A percentile compares a stretch with the other conserved stretches of the same genome.
Conservation (phyloP, 441 rosid species). For the Metrosideros polymorpha region DNA sequence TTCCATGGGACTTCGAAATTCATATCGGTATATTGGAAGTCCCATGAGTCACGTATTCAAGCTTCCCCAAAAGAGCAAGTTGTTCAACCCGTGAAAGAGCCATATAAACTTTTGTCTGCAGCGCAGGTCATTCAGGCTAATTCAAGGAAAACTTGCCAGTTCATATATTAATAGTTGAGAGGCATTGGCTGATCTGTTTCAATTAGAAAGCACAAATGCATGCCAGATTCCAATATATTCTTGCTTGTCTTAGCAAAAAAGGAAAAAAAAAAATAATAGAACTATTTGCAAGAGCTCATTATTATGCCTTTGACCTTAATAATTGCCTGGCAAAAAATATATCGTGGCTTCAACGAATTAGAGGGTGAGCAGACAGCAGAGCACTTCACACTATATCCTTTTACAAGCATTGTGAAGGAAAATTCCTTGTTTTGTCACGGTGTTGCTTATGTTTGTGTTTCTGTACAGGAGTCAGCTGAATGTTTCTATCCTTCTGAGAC, state of each 20-base stretch:
- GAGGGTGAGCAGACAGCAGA: background rate
- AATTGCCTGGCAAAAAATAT: background rate
- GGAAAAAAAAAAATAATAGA: background rate
- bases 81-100: background rate
- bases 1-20: background rate
- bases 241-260: background rate
- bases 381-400: too few relatives aligned
- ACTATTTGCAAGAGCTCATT: background rate
- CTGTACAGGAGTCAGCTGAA: background rate
- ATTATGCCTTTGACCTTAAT: background rate
- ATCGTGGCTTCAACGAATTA: background rate
- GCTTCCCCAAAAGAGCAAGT: background rate
- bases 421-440: background rate
- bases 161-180: background rate
- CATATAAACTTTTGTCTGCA: background rate
- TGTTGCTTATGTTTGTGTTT: background rate
- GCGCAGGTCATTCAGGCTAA: background rate
- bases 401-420: too few relatives aligned
- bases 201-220: background rate
- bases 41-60: background rate
- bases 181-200: background rate
- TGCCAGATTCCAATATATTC: background rate
- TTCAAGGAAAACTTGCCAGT: background rate
- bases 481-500: background rate
- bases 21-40: background rate